These are phyloP conservation scores for Smithsoniella earleae DNA, from an alignment of 163 green algal genomes.

Conservation along the genomic window DNA sequence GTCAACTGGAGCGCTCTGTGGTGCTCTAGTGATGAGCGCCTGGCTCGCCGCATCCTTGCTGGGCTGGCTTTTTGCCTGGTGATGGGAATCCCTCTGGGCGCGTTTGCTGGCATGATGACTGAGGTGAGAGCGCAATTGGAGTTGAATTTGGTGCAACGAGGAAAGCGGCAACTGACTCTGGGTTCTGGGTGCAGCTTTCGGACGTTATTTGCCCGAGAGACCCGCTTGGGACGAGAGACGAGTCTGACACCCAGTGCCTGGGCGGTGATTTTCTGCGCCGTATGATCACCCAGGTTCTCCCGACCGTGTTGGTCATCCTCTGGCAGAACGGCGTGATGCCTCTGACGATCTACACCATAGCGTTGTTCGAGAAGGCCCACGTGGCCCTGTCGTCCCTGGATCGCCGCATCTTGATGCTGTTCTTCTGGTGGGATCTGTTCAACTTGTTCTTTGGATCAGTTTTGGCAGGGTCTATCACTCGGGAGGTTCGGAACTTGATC, in stretches of 20 bases:
- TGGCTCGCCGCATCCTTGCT: not conserved
- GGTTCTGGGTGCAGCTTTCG: no score
- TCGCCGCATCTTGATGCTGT: constrained; percentile 53
- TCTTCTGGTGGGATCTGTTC: constrained; percentile 74
- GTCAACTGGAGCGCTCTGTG: constrained; percentile 47
- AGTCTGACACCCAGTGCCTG: no score
- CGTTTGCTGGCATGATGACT: constrained; percentile 36
- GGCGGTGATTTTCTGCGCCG: constrained; percentile 36
- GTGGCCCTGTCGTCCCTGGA: constrained; percentile 60
- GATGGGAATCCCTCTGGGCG: constrained; percentile 42
- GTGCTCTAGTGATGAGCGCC: not conserved
- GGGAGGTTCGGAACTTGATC: constrained; percentile 37
- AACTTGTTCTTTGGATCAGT: constrained; percentile 79
- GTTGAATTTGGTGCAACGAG: constrained; percentile 31
- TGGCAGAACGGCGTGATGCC: constrained; percentile 72
- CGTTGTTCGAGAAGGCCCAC: constrained; percentile 35
- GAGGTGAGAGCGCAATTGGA: constrained; percentile 39
- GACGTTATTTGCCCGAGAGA: no score
- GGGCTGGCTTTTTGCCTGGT: constrained; percentile 30
- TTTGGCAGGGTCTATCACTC: constrained; percentile 49
- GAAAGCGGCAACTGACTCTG: no score
- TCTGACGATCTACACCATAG: constrained; percentile 43
- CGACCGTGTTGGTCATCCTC: constrained; percentile 58
- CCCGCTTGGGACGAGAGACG: no score
- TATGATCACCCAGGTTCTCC: constrained; percentile 61